These are phyloP conservation scores for Candida sonorensis DNA, from an alignment of 805 yeast genomes.

Conservation along the genomic window DNA sequence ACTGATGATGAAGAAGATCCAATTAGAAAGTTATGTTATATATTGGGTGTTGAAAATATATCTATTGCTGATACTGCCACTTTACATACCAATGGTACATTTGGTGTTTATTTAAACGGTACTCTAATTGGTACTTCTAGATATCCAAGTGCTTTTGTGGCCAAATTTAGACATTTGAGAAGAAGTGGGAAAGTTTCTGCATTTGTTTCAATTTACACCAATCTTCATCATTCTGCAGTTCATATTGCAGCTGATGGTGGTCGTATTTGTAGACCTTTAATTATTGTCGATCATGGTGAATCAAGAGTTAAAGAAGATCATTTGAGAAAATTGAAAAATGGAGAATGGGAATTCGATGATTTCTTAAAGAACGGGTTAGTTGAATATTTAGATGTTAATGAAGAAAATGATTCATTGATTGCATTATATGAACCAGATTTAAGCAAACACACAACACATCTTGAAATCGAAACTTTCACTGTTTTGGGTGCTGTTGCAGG, in stretches of 20 bases:
- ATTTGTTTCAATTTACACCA: slow-evolving; percentile 85
- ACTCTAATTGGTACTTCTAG: slow-evolving; percentile 86
- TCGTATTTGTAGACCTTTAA: slow-evolving; percentile 93
- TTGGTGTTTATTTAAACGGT: slow-evolving; percentile 88
- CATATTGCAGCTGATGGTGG: slow-evolving; percentile 99
- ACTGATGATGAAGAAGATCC: slow-evolving; percentile 97
- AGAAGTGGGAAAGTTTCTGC: slow-evolving; percentile 82
- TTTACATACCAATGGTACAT: slow-evolving; percentile 69
- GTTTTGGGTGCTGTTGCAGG: slow-evolving; percentile 92
- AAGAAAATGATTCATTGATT: slow-evolving; percentile 89
- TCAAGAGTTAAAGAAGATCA: slow-evolving; percentile 72
- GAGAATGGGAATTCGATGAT: slow-evolving; percentile 84
- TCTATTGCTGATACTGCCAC: slow-evolving; percentile 75
- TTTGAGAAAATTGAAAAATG: slow-evolving; percentile 52
- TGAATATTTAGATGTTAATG: slow-evolving; percentile 94
- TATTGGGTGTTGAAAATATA: slow-evolving; percentile 87
- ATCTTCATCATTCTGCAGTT: slow-evolving; percentile 85
- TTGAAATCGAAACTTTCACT: slow-evolving; percentile 94
- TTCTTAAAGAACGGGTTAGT: slow-evolving; percentile 81
- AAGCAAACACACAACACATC: slow-evolving; percentile 60
- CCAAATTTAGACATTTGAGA: slow-evolving; percentile 70
- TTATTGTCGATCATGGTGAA: slow-evolving; percentile 69
- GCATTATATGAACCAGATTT: slow-evolving; percentile 79
- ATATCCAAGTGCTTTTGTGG: slow-evolving; percentile 77
- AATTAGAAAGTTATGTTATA: slow-evolving; percentile 63